A percentile compares a stretch with the other conserved stretches of the same genome.
These are phyloP conservation scores for Sporothrix curviconia DNA, from an alignment of 2,329 filamentous ascomycete genomes.

Conservation along the genomic window DNA sequence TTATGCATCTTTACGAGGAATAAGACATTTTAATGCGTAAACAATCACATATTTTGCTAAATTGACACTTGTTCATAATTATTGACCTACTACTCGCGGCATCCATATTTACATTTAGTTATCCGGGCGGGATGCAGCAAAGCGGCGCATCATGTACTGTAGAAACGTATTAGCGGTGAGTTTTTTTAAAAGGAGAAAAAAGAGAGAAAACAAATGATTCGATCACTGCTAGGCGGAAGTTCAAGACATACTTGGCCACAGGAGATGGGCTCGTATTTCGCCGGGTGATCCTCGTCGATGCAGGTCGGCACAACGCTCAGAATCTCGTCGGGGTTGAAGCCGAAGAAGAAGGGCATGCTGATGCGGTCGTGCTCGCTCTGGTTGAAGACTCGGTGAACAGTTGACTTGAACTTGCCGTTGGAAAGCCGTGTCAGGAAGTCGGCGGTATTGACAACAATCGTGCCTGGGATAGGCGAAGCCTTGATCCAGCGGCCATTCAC, in stretches of 20 bases:
- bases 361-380: conserved; percentile 35
- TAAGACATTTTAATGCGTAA: no score
- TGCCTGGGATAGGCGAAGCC: conserved; percentile 36
- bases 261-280: conserved; percentile 37
- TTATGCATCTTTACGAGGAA: no score
- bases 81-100: not conserved
- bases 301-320: conserved; percentile 35
- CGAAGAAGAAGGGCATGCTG: conserved; percentile 52
- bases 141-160: conserved; percentile 10
- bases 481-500: conserved; percentile 34
- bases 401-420: conserved; percentile 42
- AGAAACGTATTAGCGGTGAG: no score
- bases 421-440: conserved; percentile 45
- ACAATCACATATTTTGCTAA: not conserved
- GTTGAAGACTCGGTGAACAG: conserved; percentile 45
- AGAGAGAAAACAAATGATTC: no score
- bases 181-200: no score
- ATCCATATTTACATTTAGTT: not conserved
- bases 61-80: not conserved
- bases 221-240: no score
- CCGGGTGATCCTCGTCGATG: conserved; percentile 30
- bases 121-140: not conserved
- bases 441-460: conserved; percentile 46
- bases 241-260: conserved; percentile 27
- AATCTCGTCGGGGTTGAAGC: conserved; percentile 37